phyloP scores from a whole-genome alignment of 1,284 basidiomycete species.

The Dichomitus squalens region DNA sequence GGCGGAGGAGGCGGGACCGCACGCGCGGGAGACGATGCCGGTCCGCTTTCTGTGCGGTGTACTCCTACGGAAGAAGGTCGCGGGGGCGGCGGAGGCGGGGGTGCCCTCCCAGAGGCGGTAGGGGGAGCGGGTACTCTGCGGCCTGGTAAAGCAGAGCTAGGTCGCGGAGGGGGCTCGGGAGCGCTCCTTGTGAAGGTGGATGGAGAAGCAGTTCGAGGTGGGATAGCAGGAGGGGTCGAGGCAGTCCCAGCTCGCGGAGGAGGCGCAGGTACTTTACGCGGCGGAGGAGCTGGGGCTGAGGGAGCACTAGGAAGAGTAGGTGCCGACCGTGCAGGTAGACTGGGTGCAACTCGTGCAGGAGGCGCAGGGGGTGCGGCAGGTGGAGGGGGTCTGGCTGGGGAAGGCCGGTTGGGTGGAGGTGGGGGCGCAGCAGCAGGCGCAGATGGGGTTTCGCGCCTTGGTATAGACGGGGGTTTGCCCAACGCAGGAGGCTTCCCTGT shows the following conservation, averaged over 20 bases:
- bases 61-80: conserved; percentile 27
- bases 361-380: conserved; percentile 28
- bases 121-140: conserved; percentile 40
- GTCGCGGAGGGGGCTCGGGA: conserved; percentile 31
- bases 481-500: conserved; percentile 64
- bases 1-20: conserved; percentile 42
- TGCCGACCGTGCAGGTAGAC: conserved; percentile 21
- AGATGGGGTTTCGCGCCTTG: conserved; percentile 44
- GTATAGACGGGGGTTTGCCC: conserved; percentile 69
- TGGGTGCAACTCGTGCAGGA: conserved; percentile 27
- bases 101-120: conserved; percentile 27
- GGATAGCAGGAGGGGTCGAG: conserved; percentile 28
- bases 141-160: conserved; percentile 34
- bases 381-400: conserved; percentile 32
- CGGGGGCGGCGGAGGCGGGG: conserved; percentile 33
- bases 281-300: conserved; percentile 38
- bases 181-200: conserved; percentile 20
- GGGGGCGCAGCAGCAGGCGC: conserved; percentile 34
- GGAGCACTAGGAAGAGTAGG: conserved; percentile 35
- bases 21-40: conserved; percentile 37
- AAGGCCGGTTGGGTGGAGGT: conserved; percentile 36
- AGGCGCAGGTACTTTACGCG: conserved; percentile 33
- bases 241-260: conserved; percentile 33
- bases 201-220: conserved; percentile 31
- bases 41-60: conserved; percentile 26